Percentiles rank a stretch among this genome's conserved stretches.
Conservation (phyloP, 805 yeast genomes). For the Zygoascus ofunaensis region DNA sequence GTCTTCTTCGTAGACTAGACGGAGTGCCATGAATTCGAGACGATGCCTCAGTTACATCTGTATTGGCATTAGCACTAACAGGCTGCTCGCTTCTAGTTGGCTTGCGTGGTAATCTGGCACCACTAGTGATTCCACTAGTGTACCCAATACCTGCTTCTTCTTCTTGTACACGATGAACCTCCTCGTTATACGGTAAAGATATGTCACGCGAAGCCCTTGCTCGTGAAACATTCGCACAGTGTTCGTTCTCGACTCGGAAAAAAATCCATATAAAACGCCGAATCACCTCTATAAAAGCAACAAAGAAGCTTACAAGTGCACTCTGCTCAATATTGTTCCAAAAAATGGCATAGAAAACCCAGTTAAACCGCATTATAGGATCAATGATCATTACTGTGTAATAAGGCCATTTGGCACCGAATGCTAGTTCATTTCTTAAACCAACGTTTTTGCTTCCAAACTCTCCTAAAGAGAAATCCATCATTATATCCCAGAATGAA, state of each 20-base stretch:
- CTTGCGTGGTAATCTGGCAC: neutral
- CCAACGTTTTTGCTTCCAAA: conserved; percentile 43
- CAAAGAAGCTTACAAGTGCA: conserved; percentile 72
- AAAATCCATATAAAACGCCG: conserved; percentile 85
- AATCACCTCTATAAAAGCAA: conserved; percentile 72
- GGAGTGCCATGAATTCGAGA: neutral
- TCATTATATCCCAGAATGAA: conserved; percentile 77
- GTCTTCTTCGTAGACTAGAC: conserved; percentile 3
- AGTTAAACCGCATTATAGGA: conserved; percentile 71
- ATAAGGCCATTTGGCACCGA: conserved; percentile 49
- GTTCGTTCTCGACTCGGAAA: conserved; percentile 94
- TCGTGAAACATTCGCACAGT: conserved; percentile 76
- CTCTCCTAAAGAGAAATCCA: conserved; percentile 94
- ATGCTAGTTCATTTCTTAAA: conserved; percentile 65
- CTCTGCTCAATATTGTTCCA: conserved; percentile 73
- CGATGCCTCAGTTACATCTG: conserved; percentile 2
- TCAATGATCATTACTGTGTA: conserved; percentile 69
- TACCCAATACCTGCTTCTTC: conserved; percentile 1
- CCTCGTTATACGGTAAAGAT: conserved; percentile 61
- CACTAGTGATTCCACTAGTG: neutral
- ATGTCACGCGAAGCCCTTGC: conserved; percentile 83
- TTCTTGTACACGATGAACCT: neutral
- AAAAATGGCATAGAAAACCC: conserved; percentile 84
- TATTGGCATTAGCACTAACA: conserved; percentile 1
- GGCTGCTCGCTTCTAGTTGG: conserved; percentile 3